Base-by-base conservation (phyloP, 2,329 filamentous ascomycete genomes). In the Venturia effusa region DNA sequence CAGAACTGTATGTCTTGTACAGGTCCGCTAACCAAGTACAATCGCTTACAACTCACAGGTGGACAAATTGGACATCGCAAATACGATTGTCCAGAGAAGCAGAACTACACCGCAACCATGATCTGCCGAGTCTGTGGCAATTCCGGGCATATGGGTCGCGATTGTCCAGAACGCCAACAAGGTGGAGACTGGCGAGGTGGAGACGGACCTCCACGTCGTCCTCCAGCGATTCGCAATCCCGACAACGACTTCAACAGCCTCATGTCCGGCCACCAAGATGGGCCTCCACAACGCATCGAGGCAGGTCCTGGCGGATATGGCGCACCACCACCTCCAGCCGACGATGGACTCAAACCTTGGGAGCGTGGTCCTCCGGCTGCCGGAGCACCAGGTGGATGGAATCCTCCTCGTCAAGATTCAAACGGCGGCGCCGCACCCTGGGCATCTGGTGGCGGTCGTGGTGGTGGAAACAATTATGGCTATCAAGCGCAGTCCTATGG, bases 11-110 rank as follows among this genome's bases (percentile, higher is more conserved):
- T 74, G 80, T 76, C 19, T n/a, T 34, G 13, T 57, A 17, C 15
- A 57, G 32, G 32, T 3, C 34, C 37, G 37, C 40, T 60, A 3
- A 60, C 27, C 40, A 24, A 22, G 39, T 30, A 51, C 60, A 54
- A 64, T 27, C n/a, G n/a, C 39, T 54, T 45, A 62, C 40, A 61
- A 48, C 39, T 41, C n/a, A 59, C 39, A 82, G 81, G 90, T 77
- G 94, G 94, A 70, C 92, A 97, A 83, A 99, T 99, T 68, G 94
- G 94, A 66, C 94, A 99, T 77, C 88, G 94, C 78, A 99, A 99
- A 79, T 97, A 97, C 75, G 94, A 99, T 74, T 99, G 94, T 71
- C 94, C 94, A 17, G 91, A 99, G 79, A 90, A 94, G 76, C 90
- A 92, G 74, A 99, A 99, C 79, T 97, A 89, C 78, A 99, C 94